Evolutionary conservation across 148 eudicot species (phyloP).

Genomic region (Vaccinium darrowii): DNA sequence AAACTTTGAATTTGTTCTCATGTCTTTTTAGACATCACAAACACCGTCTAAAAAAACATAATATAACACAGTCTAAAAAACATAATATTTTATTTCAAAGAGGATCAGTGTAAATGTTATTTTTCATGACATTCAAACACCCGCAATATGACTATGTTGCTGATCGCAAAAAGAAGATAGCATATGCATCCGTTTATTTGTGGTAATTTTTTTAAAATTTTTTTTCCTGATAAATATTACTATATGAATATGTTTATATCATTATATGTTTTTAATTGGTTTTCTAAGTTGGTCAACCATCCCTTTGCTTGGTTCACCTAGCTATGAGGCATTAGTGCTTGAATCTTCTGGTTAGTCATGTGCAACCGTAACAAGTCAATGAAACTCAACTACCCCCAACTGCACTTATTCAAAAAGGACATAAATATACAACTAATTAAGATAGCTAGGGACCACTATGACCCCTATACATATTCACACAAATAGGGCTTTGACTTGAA

Average conservation of each 20-base stretch:
- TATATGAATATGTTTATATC: not conserved
- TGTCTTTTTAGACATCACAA: not conserved
- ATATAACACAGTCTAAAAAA: not conserved
- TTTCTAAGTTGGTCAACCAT: slow-evolving; percentile 12
- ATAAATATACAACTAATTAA: not conserved
- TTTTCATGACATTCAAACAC: not conserved
- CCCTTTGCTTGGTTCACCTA: not conserved
- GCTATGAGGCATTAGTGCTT: not conserved
- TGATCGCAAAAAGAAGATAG: too few species aligned
- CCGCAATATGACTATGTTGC: too few species aligned
- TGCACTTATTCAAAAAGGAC: not conserved
- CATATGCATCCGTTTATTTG: too few species aligned
- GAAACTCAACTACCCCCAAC: slow-evolving; percentile 11
- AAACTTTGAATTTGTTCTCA: not conserved
- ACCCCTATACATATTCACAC: not conserved
- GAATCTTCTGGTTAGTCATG: not conserved
- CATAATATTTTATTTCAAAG: not conserved
- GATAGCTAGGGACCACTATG: not conserved
- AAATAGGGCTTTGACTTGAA: not conserved
- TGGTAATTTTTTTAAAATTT: too few species aligned
- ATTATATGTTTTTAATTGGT: not conserved
- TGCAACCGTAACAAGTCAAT: not conserved
- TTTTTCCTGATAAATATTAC: too few species aligned
- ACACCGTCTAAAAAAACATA: not conserved
- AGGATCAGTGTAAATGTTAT: not conserved